Evolutionary conservation across 208 protist genomes (phyloP), one percentile per base, ranked within the genome.

Genomic region (Trypanosoma boissoni): DNA sequence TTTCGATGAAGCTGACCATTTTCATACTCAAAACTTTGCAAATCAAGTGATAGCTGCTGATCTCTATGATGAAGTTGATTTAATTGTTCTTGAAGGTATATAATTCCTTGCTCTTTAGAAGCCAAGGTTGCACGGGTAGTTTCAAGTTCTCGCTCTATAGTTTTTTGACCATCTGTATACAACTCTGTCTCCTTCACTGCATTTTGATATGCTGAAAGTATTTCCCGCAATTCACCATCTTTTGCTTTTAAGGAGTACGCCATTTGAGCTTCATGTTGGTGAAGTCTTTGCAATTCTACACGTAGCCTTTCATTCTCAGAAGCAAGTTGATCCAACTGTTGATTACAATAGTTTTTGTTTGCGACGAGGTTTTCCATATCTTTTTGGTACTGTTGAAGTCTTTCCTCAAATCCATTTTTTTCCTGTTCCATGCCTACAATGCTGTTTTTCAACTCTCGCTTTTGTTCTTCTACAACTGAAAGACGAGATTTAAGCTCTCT

Each of bases 1-100:
- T 78, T 72, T 9, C 86, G 76, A 53, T 94, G 83, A 2, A 90
- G 69, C 29, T 83, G 77, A 21, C 75, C 70, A 44, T 89, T 91
- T 50, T 91, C 81, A 49, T 90, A 90, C 46, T 91, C 87, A 46
- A 84, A 84, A 10, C 81, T 67, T 43, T 94, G 87, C 23, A 90
- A 50, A 66, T 94, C 83, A 8, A 94, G 51, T 16, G 78, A 68
- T 26, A 91, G 67, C 45, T 94, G 87, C 48, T 94, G 84, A 59
- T 94, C 87, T 20, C 75, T 74, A 42, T 81, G 65, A 46, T 90
- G 81, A 16, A 94, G 60, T 10, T 72, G 64, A 45, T 67, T 69
- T 45, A 89, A 16, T 51, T 94, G 87, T 54, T 91, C 83, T 49
- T 89, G 87, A 2, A 94, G 52, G 53, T 78, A 86, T 21, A 83